phyloP scores from a whole-genome alignment of 2,329 filamentous ascomycete species.

The Macroventuria anomochaeta region DNA sequence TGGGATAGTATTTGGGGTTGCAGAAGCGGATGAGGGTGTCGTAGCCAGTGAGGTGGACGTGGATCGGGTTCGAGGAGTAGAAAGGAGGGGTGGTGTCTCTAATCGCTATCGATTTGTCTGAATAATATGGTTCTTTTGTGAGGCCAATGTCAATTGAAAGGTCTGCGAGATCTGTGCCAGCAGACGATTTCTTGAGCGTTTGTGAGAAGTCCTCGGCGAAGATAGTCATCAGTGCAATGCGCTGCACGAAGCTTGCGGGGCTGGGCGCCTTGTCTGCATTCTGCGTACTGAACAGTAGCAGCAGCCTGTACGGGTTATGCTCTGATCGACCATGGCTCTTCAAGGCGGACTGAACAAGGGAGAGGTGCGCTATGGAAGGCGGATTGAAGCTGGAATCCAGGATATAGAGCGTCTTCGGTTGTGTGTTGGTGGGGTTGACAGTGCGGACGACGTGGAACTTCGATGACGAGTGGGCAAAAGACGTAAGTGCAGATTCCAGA shows the following conservation, averaged over 20 bases:
- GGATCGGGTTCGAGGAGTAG: conserved; percentile 51
- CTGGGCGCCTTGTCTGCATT: conserved; percentile 71
- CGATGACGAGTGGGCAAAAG: conserved; percentile 41
- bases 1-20: conserved; percentile 72
- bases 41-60: conserved; percentile 75
- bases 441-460: conserved; percentile 47
- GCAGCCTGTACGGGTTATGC: conserved; percentile 54
- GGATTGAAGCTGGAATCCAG: conserved; percentile 73
- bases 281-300: conserved; percentile 67
- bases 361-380: conserved; percentile 65
- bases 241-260: conserved; percentile 70
- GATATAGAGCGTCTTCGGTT: conserved; percentile 62
- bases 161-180: conserved; percentile 15
- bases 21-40: conserved; percentile 78
- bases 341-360: conserved; percentile 62
- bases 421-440: conserved; percentile 39
- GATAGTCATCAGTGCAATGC: conserved; percentile 73
- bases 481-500: conserved; percentile 40
- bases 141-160: conserved; percentile 69
- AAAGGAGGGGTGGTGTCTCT: conserved; percentile 46
- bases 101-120: conserved; percentile 71
- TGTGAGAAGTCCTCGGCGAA: conserved; percentile 65
- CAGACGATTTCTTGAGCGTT: conserved; percentile 17
- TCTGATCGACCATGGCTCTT: conserved; percentile 44
- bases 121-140: conserved; percentile 75